Percentiles rank a stretch among this genome's conserved stretches.
These are phyloP conservation scores for Anaeromyces robustus DNA, from an alignment of 192 early-diverging fungal genomes.

Conservation along the genomic window DNA sequence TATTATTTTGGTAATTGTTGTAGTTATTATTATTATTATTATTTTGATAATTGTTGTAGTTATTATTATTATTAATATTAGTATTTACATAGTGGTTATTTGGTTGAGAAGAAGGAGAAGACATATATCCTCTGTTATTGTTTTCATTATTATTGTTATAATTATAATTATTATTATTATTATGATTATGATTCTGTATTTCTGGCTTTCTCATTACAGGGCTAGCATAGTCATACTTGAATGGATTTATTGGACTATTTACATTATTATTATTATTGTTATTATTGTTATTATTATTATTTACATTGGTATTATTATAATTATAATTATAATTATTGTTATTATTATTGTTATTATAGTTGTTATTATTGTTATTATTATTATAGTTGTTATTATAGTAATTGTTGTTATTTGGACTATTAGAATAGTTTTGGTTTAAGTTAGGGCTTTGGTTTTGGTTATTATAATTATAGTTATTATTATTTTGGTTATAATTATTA, in stretches of 20 bases:
- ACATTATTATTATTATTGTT: neutral
- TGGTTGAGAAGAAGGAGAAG: neutral
- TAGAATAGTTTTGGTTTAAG: no score
- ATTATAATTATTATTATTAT: neutral
- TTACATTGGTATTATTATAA: neutral
- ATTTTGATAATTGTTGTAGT: neutral
- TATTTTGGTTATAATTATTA: neutral
- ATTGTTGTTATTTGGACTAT: no score
- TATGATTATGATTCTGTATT: neutral
- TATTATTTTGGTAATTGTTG: neutral
- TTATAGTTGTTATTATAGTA: no score
- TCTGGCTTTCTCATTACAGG: neutral
- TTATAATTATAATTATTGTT: neutral
- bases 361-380: neutral
- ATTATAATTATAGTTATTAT: neutral
- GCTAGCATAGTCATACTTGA: neutral
- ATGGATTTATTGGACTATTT: no score
- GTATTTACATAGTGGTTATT: no score
- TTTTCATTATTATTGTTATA: neutral
- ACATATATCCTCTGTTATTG: no score
- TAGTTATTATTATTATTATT: neutral
- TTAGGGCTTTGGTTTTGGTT: neutral
- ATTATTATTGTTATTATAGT: neutral
- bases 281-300: neutral
- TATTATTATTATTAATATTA: neutral